Conservation (phyloP, 2,329 filamentous ascomycete genomes). For the Fusarium vanettenii region DNA sequence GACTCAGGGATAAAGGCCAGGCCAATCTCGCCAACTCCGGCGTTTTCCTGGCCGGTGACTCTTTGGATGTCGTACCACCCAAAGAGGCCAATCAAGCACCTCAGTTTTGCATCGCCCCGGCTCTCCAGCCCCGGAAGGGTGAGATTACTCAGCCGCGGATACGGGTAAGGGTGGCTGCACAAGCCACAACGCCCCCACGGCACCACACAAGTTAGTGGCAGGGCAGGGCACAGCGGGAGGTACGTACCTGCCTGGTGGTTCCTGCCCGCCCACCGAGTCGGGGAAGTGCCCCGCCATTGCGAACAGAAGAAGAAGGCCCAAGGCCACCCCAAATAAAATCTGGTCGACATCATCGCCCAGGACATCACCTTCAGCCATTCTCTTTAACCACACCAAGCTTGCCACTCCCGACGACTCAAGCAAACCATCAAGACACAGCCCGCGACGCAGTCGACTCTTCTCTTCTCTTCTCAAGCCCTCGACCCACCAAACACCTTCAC, state of each 20-base stretch:
- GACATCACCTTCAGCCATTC: slow-evolving; percentile 8
- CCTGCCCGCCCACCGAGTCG: neutral
- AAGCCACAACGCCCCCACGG: slow-evolving; percentile 22
- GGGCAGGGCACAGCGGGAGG: slow-evolving; percentile 11
- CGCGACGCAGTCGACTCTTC: neutral
- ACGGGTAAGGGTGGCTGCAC: slow-evolving; percentile 7
- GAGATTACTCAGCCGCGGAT: slow-evolving; percentile 32
- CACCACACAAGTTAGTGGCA: neutral
- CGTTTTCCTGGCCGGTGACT: slow-evolving; percentile 28
- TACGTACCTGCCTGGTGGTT: neutral
- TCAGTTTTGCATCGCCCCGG: slow-evolving; percentile 10
- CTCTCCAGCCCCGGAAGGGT: neutral
- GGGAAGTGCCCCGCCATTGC: slow-evolving; percentile 41
- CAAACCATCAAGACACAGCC: neutral
- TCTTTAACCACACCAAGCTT: neutral
- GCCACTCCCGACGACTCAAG: neutral
- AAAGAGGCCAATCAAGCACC: slow-evolving; percentile 16
- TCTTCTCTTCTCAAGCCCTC: neutral
- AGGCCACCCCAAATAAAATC: slow-evolving; percentile 38
- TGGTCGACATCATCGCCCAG: slow-evolving; percentile 35
- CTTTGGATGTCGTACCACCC: neutral
- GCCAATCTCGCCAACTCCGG: neutral
- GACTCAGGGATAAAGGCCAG: slow-evolving; percentile 19
- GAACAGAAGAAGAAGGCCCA: slow-evolving; percentile 1
- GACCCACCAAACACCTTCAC: neutral